Evolutionary conservation across 179 eudicot species (phyloP).

Genomic region (Vitellaria paradoxa): DNA sequence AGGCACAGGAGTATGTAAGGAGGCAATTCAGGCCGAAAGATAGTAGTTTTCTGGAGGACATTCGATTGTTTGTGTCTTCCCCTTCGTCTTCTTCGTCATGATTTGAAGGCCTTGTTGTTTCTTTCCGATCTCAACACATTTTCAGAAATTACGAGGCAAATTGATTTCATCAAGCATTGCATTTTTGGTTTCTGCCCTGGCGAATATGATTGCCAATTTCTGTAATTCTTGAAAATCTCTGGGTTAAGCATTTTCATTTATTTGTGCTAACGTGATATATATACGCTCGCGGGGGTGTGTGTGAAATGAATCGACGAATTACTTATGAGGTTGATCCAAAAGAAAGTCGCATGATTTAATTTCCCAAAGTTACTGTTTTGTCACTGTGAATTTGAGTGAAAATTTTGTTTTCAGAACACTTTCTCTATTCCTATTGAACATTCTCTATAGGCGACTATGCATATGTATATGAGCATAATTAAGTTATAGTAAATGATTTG

Average conservation of each 20-base stretch:
- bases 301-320: background rate
- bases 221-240: background rate
- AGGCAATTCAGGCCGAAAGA: conserved; percentile 32
- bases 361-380: background rate
- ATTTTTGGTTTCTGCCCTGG: too few relatives aligned
- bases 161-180: too few relatives aligned
- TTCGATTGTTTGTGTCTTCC: conserved; percentile 19
- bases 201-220: background rate
- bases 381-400: background rate
- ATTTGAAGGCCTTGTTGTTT: too few relatives aligned
- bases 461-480: too few relatives aligned
- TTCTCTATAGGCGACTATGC: too few relatives aligned
- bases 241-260: background rate
- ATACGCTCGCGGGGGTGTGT: too few relatives aligned
- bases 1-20: conserved; percentile 29
- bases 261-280: background rate
- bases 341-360: too few relatives aligned
- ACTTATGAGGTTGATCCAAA: background rate
- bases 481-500: too few relatives aligned
- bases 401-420: too few relatives aligned
- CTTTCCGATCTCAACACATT: too few relatives aligned
- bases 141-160: too few relatives aligned
- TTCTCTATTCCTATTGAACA: background rate
- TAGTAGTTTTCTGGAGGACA: conserved; percentile 22
- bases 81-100: background rate